Percentiles rank a stretch among this genome's conserved stretches.
These are phyloP conservation scores for Aspergillus kassunensis DNA, from an alignment of 495 filamentous ascomycete genomes.

Conservation along the genomic window DNA sequence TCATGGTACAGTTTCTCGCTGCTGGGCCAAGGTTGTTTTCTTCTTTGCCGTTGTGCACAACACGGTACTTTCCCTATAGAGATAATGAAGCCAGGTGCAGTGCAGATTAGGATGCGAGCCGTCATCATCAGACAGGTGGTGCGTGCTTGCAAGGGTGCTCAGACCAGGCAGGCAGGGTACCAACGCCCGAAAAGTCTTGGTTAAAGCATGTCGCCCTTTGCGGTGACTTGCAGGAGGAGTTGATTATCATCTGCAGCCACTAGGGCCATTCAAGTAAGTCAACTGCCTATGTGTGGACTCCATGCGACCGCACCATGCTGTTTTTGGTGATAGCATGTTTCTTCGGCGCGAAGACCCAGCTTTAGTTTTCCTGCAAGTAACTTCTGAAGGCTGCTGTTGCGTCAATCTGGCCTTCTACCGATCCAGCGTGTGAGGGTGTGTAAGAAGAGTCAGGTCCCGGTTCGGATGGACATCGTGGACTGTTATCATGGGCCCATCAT, in stretches of 20 bases:
- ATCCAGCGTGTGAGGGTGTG: not conserved
- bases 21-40: not conserved
- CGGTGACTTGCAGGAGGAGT: slow-evolving; percentile 20
- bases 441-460: slow-evolving; percentile 3
- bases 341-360: not conserved
- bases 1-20: not conserved
- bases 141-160: not conserved
- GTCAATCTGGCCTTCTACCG: slow-evolving; percentile 4
- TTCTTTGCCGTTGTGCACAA: not conserved
- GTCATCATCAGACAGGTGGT: not conserved
- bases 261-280: slow-evolving; percentile 12
- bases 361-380: slow-evolving; percentile 15
- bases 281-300: slow-evolving; percentile 6
- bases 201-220: slow-evolving; percentile 17
- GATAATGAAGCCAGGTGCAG: too few relatives aligned
- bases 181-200: not conserved
- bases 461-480: slow-evolving; percentile 9
- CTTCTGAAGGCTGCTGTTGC: not conserved
- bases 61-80: not conserved
- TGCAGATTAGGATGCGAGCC: too few relatives aligned
- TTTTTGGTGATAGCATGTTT: not conserved
- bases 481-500: not conserved
- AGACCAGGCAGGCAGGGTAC: slow-evolving; percentile 1
- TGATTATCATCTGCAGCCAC: slow-evolving; percentile 23
- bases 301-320: not conserved